Conservation (phyloP, 2,329 filamentous ascomycete genomes). For the Trichoderma sp. region DNA sequence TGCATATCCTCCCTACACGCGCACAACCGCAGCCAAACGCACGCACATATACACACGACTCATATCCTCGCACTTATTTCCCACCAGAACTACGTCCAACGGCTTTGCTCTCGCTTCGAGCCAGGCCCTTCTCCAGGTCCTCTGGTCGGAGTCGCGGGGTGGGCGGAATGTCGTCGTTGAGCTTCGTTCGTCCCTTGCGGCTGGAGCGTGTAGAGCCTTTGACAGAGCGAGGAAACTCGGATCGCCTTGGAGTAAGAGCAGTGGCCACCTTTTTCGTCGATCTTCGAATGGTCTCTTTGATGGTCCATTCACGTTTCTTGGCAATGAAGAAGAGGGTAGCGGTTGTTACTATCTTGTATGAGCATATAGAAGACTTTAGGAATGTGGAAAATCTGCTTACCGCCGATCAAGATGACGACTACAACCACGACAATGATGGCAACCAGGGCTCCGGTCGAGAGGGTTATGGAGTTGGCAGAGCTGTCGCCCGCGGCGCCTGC, state of each 20-base stretch:
- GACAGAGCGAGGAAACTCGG: constrained; percentile 63
- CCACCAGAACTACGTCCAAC: constrained; percentile 35
- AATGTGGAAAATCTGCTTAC: constrained; percentile 51
- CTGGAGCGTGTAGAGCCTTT: constrained; percentile 47
- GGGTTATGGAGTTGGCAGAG: constrained; percentile 58
- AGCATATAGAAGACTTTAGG: constrained; percentile 15
- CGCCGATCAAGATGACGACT: constrained; percentile 67
- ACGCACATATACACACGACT: neutral
- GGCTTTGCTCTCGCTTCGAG: constrained; percentile 44
- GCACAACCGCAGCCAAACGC: neutral
- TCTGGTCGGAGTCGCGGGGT: constrained; percentile 58
- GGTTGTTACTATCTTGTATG: constrained; percentile 56
- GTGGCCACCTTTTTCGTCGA: constrained; percentile 67
- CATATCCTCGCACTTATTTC: neutral
- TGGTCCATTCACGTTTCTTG: constrained; percentile 83
- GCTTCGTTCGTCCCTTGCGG: constrained; percentile 48
- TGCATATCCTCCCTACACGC: neutral
- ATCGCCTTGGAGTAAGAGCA: constrained; percentile 64
- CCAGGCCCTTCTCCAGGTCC: constrained; percentile 63
- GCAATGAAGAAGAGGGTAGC: constrained; percentile 75
- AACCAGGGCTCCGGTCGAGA: constrained; percentile 71
- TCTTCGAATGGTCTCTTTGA: constrained; percentile 71
- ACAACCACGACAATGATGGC: constrained; percentile 76
- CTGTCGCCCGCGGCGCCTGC: constrained; percentile 69
- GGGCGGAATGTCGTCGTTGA: constrained; percentile 61